Conservation (phyloP, 495 filamentous ascomycete genomes). For the Hyaloscypha hepaticicola region DNA sequence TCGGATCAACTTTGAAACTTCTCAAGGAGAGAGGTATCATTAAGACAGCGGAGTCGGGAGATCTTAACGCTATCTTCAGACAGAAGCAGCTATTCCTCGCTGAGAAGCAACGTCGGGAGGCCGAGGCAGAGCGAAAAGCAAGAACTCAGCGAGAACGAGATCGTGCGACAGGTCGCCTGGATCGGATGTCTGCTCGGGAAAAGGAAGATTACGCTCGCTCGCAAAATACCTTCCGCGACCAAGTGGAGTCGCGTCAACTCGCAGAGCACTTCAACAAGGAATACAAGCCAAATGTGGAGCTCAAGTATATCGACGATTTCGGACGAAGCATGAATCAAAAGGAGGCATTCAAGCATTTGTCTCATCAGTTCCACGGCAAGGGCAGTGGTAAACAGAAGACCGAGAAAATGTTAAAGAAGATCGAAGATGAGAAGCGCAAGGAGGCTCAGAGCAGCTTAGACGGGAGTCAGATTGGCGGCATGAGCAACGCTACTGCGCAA, state of each 20-base stretch:
- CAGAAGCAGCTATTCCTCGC: constrained; percentile 77
- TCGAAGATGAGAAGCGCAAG: constrained; percentile 88
- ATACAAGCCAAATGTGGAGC: constrained; percentile 85
- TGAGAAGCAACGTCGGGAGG: constrained; percentile 71
- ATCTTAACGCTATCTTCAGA: constrained; percentile 67
- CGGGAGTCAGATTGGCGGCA: constrained; percentile 76
- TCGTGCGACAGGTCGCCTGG: constrained; percentile 74
- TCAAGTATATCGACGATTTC: constrained; percentile 86
- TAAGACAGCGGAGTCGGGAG: constrained; percentile 57
- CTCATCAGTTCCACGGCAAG: constrained; percentile 97
- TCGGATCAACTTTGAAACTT: constrained; percentile 79
- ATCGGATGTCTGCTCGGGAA: constrained; percentile 84
- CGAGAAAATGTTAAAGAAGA: constrained; percentile 94
- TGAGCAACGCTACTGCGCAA: constrained; percentile 74
- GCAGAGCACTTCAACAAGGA: constrained; percentile 80
- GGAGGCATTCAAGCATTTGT: constrained; percentile 94
- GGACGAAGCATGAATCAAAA: constrained; percentile 85
- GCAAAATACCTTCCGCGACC: constrained; percentile 85
- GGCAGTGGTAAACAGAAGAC: constrained; percentile 97
- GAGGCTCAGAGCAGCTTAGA: constrained; percentile 80
- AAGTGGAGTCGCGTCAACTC: constrained; percentile 73
- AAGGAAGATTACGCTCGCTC: constrained; percentile 84
- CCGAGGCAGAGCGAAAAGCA: constrained; percentile 73
- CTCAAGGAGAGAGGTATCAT: constrained; percentile 81
- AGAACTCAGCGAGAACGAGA: constrained; percentile 85